Evolutionary conservation across 192 early-diverging fungal species (phyloP), one percentile per base, ranked within the genome.

Genomic region (Thamnidium elegans): DNA sequence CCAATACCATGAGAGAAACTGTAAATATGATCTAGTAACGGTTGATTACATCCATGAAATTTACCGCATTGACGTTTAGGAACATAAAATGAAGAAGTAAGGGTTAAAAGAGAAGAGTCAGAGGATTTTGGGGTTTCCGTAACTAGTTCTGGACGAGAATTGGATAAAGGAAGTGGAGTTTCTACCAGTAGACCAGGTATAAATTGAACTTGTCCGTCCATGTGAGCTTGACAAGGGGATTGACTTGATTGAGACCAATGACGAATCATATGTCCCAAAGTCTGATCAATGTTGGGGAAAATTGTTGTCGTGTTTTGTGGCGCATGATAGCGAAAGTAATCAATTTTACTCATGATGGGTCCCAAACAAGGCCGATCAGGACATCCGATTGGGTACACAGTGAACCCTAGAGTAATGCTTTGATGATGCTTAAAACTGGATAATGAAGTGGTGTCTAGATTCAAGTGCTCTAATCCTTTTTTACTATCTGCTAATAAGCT

Each of bases 1-100:
- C 66, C 71, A 19, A 67, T 54, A n/a, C 76, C 79, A 58, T 87
- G 83, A 3, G 83, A 82, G 43, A 81, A 87, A 0, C 85, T 78
- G 13, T 72, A 75, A 8, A 79, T 73, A 67, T 87, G 86, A 32
- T 86, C 70, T 14, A 72, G 48, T 19, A 80, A 62, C 19, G 66
- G 71, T 42, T 83, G 75, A 2, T 67, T 77, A 47, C 86, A 87
- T 14, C 43, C 42, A 3, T 69, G 39, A 4, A 51, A 46, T 11
- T 55, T 7, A 14, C 47, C 26, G 34, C 42, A 32, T 5, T 58
- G 26, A 14, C 32, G 14, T 23, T 45, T 19, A 19, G 21, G 15
- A 36, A 44, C 7, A 23, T 44, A 9, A n/a, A 48, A 39, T 1
- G 60, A 45, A 23, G 43, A 44, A 47, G 31, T 15, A 2, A 48